Percentiles rank a stretch among this genome's conserved stretches.
These are phyloP conservation scores for Saturnispora dispora DNA, from an alignment of 805 yeast species.

Conservation along the genomic window DNA sequence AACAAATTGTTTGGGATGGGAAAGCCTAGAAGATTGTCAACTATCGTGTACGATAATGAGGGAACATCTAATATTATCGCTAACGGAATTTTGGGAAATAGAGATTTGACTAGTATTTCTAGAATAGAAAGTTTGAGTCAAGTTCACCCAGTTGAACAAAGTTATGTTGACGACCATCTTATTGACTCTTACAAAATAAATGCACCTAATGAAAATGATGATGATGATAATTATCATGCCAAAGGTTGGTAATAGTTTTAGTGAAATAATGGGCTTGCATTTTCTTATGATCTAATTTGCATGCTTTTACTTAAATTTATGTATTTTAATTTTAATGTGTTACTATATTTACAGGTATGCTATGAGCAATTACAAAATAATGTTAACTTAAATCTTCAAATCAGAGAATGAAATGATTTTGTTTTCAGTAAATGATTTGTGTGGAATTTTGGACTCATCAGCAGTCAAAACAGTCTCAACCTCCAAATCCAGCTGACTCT, in stretches of 20 bases:
- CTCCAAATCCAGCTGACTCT: conserved; percentile 19
- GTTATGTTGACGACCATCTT: not conserved
- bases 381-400: conserved; percentile 10
- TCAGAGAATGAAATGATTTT: conserved; percentile 20
- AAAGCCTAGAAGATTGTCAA: not conserved
- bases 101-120: not conserved
- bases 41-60: not conserved
- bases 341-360: conserved; percentile 1
- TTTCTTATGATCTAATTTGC: not conserved
- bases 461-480: conserved; percentile 12
- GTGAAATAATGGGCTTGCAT: not conserved
- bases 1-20: conserved; percentile 15
- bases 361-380: not conserved
- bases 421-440: conserved; percentile 17
- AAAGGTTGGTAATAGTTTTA: conserved; percentile 31
- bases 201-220: conserved; percentile 20
- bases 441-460: not conserved
- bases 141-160: not conserved
- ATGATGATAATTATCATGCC: conserved; percentile 32
- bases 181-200: not conserved
- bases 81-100: conserved; percentile 22
- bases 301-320: not conserved
- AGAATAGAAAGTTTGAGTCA: not conserved
- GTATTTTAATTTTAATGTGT: conserved; percentile 30
- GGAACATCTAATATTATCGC: conserved; percentile 17